Evolutionary conservation across 108 stramenopile species (phyloP), one percentile per base, ranked within the genome.

Genomic region (Nannochloropsis oceanica): DNA sequence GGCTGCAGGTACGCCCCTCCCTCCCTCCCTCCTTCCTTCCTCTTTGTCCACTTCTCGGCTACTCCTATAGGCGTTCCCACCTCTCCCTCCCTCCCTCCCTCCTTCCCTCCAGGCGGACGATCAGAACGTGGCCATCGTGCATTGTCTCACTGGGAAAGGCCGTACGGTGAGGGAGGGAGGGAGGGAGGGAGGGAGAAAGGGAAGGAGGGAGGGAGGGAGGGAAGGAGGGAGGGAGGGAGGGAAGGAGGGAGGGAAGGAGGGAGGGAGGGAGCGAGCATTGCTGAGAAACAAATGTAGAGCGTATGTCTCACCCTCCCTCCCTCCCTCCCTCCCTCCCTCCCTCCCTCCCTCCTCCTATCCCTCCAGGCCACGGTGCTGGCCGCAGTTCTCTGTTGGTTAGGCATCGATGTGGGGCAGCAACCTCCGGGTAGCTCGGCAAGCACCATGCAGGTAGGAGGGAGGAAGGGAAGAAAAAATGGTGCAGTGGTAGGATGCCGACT

Each of bases 101-200:
- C 43, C 90, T 25, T 99, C 97, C 96, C 88, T 99, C 81, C 93
- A 93, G 85, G 96, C 97, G 27, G 96, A 96, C 86, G 89, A 90
- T 13, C 89, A 91, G 80, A 97, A 97, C 27, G 95, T 96, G 24
- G 96, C 96, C 1, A 91, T 90, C 18, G 90, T 99, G 12, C 97
- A 97, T 87, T 99, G 98, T 91, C 92, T 99, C 82, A 97, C 96
- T 11, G 98, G 98, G 13, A 91, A 94, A 82, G 98, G 98, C 8
- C 88, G 96, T 25, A 97, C 95, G 13, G 90, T n/a, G n/a, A 50
- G 46, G 46, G 46, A 50, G 46, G 46, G 46, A 50, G 14, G 46
- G 14, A 12, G 46, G 46, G 46, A 50, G 14, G 13, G 14, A 14
- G 46, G 46, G 14, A 14, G 46, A 50, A 50, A 14, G 14, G 14